Evolutionary conservation across 2,329 filamentous ascomycete genomes (phyloP).

Genomic region (Fusarium musae): DNA sequence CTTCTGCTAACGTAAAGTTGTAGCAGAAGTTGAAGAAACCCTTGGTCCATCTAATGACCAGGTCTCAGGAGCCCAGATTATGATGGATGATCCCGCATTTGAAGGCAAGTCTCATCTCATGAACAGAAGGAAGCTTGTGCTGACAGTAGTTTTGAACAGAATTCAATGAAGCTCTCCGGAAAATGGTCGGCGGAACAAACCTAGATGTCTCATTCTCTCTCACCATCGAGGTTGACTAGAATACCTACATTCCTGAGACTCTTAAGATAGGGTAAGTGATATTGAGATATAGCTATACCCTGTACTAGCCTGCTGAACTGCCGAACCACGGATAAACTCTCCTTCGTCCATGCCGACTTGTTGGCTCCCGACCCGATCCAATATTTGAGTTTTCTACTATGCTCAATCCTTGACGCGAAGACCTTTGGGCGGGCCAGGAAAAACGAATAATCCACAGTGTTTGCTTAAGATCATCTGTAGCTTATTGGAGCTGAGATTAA

Average conservation of each 20-base stretch:
- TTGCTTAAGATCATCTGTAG: too few relatives aligned
- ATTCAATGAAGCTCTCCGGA: not conserved
- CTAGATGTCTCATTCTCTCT: not conserved
- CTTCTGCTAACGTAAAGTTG: not conserved
- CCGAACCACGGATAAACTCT: too few relatives aligned
- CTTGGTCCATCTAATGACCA: not conserved
- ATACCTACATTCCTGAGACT: too few relatives aligned
- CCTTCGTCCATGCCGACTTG: too few relatives aligned
- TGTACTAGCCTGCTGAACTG: too few relatives aligned
- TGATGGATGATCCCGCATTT: not conserved
- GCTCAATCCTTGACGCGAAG: too few relatives aligned
- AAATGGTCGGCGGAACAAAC: not conserved
- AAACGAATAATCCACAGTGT: accelerated
- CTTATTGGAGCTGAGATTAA: too few relatives aligned
- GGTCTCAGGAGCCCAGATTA: not conserved
- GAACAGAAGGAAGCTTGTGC: not conserved
- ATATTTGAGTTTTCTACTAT: too few relatives aligned
- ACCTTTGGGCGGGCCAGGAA: too few relatives aligned
- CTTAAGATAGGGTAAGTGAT: too few relatives aligned
- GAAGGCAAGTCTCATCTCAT: not conserved
- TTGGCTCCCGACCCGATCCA: too few relatives aligned
- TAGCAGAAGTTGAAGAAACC: not conserved
- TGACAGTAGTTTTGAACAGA: accelerated
- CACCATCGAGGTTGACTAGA: not conserved
- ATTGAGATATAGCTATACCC: too few relatives aligned